Evolutionary conservation across 345 rosid genomes (phyloP), one percentile per base, ranked within the genome.

Genomic region (Aquilaria malaccensis): DNA sequence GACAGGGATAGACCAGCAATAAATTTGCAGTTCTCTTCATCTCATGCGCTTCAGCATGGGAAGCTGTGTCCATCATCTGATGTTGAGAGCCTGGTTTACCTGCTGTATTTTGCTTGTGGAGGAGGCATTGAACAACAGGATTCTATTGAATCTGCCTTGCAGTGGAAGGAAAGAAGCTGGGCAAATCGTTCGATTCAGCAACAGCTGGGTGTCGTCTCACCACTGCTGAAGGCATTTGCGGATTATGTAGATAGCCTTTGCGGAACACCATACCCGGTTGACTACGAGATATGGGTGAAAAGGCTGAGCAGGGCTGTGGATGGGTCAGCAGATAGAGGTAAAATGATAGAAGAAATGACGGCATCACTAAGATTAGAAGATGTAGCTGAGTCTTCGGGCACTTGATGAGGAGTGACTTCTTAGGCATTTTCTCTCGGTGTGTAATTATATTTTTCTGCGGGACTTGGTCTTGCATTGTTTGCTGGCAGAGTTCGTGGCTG

Each of bases 221-320:
- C 87, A 48, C 69, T 85, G 31, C 59, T 85, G 5, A 85, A 85
- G 80, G 90, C 90, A 31, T 80, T 85, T 71, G 85, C 81, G 12
- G 90, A 85, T 74, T 85, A 85, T 69, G 83, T 85, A 31, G 90
- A 85, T 70, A 80, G 81, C 68, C 84, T 85, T 37, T 81, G 87
- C 45, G 85, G 90, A 64, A 85, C 87, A 0, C 87, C 87, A 13
- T 85, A 85, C 62, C 87, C 87, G 0, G 82, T 85, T 10, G 90
- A 85, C 30, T 76, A 78, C 52, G 83, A 80, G 10, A 80, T 82
- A 33, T 85, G 87, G 90, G 51, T 82, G 65, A 80, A 71, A 63
- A 74, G 89, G 72, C 68, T 84, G 52, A 69, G 72, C 33, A 63
- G 67, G 33, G 81, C 78, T 11, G 81, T 77, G 52, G 86, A 79